phyloP scores from a whole-genome alignment of 2,329 filamentous ascomycete species.

The Alternaria conjuncta region DNA sequence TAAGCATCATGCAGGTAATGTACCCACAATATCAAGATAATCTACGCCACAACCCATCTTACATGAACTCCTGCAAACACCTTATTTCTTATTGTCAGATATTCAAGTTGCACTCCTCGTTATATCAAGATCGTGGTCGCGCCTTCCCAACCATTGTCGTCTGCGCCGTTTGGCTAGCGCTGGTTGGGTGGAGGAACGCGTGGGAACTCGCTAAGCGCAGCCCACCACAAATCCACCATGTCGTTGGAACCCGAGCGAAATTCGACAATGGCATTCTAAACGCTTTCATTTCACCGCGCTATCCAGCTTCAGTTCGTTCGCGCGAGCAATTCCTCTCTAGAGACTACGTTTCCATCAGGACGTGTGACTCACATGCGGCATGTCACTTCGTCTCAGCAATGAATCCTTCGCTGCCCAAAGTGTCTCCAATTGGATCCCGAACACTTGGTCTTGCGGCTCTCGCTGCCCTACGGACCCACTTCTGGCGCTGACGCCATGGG shows the following conservation, averaged over 20 bases:
- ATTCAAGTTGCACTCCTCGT: not conserved
- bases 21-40: not conserved
- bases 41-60: not conserved
- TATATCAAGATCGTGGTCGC: not conserved
- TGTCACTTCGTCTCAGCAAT: slow-evolving; percentile 8
- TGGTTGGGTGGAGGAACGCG: slow-evolving; percentile 24
- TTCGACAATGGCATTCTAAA: not conserved
- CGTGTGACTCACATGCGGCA: slow-evolving; percentile 29
- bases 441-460: slow-evolving; percentile 26
- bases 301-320: slow-evolving; percentile 16
- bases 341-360: slow-evolving; percentile 11
- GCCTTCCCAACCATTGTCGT: slow-evolving; percentile 2
- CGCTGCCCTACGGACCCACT: slow-evolving; percentile 37
- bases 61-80: not conserved
- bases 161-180: slow-evolving; percentile 19
- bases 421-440: slow-evolving; percentile 32
- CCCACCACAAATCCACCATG: slow-evolving; percentile 10
- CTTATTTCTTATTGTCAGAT: not conserved
- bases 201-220: slow-evolving; percentile 26
- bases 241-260: not conserved
- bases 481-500: slow-evolving; percentile 23
- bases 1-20: not conserved
- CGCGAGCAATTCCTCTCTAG: slow-evolving; percentile 15
- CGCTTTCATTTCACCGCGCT: slow-evolving; percentile 1
- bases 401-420: slow-evolving; percentile 33